phyloP scores from a whole-genome alignment of 345 rosid species.

The Physaria fendleri region DNA sequence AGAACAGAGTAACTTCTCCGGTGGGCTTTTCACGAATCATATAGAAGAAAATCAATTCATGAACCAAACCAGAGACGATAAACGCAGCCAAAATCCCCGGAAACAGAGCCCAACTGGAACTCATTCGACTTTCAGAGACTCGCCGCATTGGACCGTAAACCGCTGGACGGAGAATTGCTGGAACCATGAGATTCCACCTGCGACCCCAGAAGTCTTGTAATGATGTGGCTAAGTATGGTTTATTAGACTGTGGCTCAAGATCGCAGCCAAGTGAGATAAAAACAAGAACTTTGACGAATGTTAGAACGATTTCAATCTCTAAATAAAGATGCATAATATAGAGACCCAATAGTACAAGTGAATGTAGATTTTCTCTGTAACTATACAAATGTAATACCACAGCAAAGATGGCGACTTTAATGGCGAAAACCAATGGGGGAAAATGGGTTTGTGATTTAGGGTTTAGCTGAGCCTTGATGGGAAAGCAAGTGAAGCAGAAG shows the following conservation, averaged over 20 bases:
- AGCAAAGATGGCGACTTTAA: constrained; percentile 21
- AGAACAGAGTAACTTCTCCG: constrained; percentile 34
- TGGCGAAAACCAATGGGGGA: constrained; percentile 16
- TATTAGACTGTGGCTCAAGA: constrained; percentile 34
- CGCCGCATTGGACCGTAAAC: constrained; percentile 34
- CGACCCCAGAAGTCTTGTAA: constrained; percentile 56
- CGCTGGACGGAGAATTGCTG: constrained; percentile 37
- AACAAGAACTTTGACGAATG: background rate
- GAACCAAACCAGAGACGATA: constrained; percentile 30
- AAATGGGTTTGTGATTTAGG: constrained; percentile 15
- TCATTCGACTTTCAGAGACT: background rate
- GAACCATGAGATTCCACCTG: constrained; percentile 51
- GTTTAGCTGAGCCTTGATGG: constrained; percentile 31
- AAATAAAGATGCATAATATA: constrained; percentile 26
- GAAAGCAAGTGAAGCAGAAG: constrained; percentile 30
- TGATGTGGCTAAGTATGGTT: constrained; percentile 47
- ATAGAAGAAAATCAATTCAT: constrained; percentile 28
- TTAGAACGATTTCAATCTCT: constrained; percentile 24
- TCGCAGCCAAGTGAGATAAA: constrained; percentile 13
- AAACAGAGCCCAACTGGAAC: constrained; percentile 10
- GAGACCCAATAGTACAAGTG: background rate
- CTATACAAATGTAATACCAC: background rate
- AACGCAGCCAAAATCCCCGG: constrained; percentile 25
- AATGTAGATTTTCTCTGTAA: background rate
- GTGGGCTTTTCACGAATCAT: constrained; percentile 25